These are phyloP conservation scores for Boletus vermiculosoides DNA, from an alignment of 768 basidiomycete species.

Conservation along the genomic window DNA sequence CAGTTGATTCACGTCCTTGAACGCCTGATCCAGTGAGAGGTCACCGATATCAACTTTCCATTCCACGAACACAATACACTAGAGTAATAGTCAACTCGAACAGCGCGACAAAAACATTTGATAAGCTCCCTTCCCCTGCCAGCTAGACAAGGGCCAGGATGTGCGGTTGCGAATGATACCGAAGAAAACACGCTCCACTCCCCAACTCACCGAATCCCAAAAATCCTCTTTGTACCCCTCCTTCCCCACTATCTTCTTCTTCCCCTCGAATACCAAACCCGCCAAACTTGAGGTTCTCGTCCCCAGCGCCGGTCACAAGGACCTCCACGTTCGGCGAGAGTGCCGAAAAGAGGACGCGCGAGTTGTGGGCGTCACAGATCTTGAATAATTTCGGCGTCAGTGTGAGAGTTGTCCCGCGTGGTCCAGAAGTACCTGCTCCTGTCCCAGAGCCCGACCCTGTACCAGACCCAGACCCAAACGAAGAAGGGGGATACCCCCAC, in stretches of 20 bases:
- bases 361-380: slow-evolving; percentile 62
- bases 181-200: too few relatives aligned
- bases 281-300: slow-evolving; percentile 99
- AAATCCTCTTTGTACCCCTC: slow-evolving; percentile 34
- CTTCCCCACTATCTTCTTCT: slow-evolving; percentile 18
- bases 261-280: slow-evolving; percentile 65
- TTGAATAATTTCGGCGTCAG: slow-evolving; percentile 38
- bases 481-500: slow-evolving; percentile 68
- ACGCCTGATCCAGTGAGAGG: too few relatives aligned
- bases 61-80: too few relatives aligned
- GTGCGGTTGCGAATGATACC: not conserved
- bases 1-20: too few relatives aligned
- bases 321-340: slow-evolving; percentile 88
- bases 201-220: slow-evolving; percentile 35
- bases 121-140: not conserved
- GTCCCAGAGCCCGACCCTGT: slow-evolving; percentile 50
- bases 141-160: not conserved
- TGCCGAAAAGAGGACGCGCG: slow-evolving; percentile 81
- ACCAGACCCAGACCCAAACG: slow-evolving; percentile 39
- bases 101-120: not conserved
- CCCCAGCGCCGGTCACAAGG: slow-evolving; percentile 88
- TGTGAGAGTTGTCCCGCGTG: slow-evolving; percentile 17
- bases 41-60: too few relatives aligned
- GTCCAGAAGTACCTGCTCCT: slow-evolving; percentile 25
- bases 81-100: not conserved